Evolutionary conservation across 306 rosid genomes (phyloP).

Genomic region (Cajanus cajan): DNA sequence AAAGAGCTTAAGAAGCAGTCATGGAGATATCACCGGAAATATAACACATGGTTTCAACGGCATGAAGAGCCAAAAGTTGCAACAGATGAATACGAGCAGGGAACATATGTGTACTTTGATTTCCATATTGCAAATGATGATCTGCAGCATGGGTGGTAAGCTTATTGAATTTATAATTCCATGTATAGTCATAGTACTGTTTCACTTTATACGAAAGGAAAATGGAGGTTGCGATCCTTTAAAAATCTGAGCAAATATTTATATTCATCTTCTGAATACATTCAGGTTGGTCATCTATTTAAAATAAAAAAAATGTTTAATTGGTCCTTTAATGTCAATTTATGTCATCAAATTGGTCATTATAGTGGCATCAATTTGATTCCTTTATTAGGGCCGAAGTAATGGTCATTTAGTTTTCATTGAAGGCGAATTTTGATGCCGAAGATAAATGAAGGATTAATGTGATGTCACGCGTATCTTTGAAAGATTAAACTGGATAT

Average conservation of each 20-base stretch:
- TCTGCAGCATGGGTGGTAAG: slow-evolving; percentile 82
- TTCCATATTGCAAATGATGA: slow-evolving; percentile 82
- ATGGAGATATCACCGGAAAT: slow-evolving; percentile 90
- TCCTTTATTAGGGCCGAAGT: neutral
- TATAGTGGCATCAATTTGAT: neutral
- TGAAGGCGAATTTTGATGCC: neutral
- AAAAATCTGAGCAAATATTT: neutral
- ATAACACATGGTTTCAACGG: slow-evolving; percentile 91
- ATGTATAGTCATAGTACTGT: neutral
- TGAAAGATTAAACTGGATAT: neutral
- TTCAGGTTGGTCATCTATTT: neutral
- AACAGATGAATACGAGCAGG: slow-evolving; percentile 88
- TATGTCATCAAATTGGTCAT: neutral
- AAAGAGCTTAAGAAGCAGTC: slow-evolving; percentile 90
- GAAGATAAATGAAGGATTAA: neutral
- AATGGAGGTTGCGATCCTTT: neutral
- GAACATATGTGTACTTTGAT: slow-evolving; percentile 88
- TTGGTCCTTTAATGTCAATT: neutral
- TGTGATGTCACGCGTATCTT: neutral
- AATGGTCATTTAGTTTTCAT: neutral
- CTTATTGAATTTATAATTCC: neutral
- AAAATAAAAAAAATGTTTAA: neutral
- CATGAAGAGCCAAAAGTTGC: slow-evolving; percentile 94
- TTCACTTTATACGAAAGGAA: neutral
- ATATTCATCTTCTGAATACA: neutral